Conservation (phyloP, 2,329 filamentous ascomycete species). For the Aspergillus candidus region DNA sequence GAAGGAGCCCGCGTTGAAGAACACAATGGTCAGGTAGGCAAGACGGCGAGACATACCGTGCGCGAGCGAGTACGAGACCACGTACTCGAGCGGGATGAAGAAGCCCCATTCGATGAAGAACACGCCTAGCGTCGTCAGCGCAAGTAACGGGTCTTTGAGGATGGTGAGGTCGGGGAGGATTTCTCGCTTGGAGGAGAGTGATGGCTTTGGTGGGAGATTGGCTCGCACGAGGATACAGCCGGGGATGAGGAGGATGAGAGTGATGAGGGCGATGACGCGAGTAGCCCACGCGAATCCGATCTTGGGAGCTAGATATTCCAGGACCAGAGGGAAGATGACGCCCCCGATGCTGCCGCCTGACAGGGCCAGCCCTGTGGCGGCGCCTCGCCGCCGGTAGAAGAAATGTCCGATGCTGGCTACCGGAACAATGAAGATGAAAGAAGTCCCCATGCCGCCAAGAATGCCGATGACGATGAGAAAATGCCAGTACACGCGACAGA, state of each 20-base stretch:
- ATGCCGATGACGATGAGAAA: conserved; percentile 37
- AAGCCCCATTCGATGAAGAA: conserved; percentile 20
- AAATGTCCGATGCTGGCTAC: conserved; percentile 22
- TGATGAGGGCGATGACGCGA: conserved; percentile 34
- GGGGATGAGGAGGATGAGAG: conserved; percentile 24
- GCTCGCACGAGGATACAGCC: conserved; percentile 11
- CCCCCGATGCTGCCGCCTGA: conserved; percentile 29
- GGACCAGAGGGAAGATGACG: conserved; percentile 27
- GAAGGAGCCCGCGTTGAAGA: conserved; percentile 19
- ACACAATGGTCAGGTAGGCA: conserved; percentile 19
- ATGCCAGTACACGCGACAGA: conserved; percentile 35
- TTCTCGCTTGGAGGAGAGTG: conserved; percentile 6
- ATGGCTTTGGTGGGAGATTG: conserved; percentile 8
- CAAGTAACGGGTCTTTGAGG: conserved; percentile 10
- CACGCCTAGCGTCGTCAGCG: conserved; percentile 15
- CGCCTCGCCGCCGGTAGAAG: conserved; percentile 27
- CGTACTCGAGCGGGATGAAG: conserved; percentile 22
- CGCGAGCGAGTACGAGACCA: conserved; percentile 17
- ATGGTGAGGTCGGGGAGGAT: conserved; percentile 17
- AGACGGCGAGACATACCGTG: conserved; percentile 10
- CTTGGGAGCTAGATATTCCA: conserved; percentile 20
- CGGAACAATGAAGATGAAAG: conserved; percentile 33
- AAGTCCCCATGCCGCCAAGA: conserved; percentile 33
- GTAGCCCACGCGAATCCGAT: conserved; percentile 32
- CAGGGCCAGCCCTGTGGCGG: conserved; percentile 31